Evolutionary conservation across 495 filamentous ascomycete genomes (phyloP).

Genomic region (Aspergillus campestris): DNA sequence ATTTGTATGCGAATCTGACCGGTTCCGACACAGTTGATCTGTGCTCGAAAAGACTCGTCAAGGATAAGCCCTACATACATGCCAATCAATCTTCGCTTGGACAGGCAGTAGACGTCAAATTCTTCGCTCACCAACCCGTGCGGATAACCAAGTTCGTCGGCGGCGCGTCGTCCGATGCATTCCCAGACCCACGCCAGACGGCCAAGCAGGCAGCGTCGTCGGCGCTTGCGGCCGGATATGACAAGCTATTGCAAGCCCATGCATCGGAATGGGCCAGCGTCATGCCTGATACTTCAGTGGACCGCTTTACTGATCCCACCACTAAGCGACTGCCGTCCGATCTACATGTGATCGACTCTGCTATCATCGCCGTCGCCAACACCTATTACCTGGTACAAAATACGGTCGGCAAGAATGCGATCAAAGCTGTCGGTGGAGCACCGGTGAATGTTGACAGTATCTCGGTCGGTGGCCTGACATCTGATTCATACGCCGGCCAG

Average conservation of each 20-base stretch:
- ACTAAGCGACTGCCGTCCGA: constrained; percentile 55
- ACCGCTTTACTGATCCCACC: constrained; percentile 48
- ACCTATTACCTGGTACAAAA: constrained; percentile 66
- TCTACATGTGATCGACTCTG: constrained; percentile 47
- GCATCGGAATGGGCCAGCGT: constrained; percentile 47
- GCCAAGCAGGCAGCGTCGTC: constrained; percentile 40
- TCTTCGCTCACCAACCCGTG: constrained; percentile 41
- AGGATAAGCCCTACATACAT: constrained; percentile 38
- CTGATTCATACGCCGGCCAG: constrained; percentile 53
- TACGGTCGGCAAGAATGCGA: constrained; percentile 47
- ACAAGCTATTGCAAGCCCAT: constrained; percentile 40
- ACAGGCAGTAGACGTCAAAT: constrained; percentile 41
- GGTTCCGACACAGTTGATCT: constrained; percentile 38
- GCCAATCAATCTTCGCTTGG: constrained; percentile 53
- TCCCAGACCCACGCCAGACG: constrained; percentile 39
- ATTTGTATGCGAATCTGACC: constrained; percentile 45
- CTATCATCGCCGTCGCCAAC: constrained; percentile 57
- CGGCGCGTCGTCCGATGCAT: constrained; percentile 53
- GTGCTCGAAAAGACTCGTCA: constrained; percentile 34
- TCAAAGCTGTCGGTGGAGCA: constrained; percentile 24
- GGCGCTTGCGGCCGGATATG: constrained; percentile 38
- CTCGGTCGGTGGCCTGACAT: constrained; percentile 51
- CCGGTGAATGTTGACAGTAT: constrained; percentile 51
- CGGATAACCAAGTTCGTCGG: constrained; percentile 52
- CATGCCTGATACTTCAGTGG: constrained; percentile 49